These are phyloP conservation scores for Parachaetomium inaequale DNA, from an alignment of 495 filamentous ascomycete genomes.

Conservation along the genomic window DNA sequence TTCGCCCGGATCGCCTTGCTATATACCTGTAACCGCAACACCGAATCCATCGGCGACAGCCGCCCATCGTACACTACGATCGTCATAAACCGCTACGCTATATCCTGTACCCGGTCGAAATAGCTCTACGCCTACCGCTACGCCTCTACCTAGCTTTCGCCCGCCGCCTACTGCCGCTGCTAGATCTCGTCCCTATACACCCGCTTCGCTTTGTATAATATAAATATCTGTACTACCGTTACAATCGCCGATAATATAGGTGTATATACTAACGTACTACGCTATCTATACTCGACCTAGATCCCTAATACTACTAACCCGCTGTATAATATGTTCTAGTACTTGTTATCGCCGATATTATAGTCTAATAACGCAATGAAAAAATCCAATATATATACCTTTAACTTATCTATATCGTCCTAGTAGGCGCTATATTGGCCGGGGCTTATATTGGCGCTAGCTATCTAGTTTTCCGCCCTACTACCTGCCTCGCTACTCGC, in stretches of 20 bases:
- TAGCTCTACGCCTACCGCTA: not conserved
- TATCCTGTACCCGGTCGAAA: not conserved
- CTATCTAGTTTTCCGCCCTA: too few species aligned
- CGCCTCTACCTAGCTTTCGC: not conserved
- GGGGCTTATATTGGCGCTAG: too few species aligned
- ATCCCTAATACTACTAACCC: not conserved
- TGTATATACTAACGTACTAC: not conserved
- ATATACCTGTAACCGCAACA: not conserved
- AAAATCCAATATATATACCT: not conserved
- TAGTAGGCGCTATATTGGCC: too few species aligned
- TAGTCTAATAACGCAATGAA: conserved; percentile 2
- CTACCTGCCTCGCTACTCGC: too few species aligned
- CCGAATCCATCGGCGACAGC: conserved; percentile 5
- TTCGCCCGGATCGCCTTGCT: conserved; percentile 6
- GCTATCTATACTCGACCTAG: not conserved
- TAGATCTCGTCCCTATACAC: not conserved
- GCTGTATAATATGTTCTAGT: conserved; percentile 2
- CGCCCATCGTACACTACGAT: not conserved
- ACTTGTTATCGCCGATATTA: not conserved
- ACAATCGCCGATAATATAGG: not conserved
- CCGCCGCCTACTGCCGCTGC: not conserved
- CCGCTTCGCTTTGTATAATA: conserved; percentile 1
- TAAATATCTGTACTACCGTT: not conserved
- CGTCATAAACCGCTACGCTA: not conserved
- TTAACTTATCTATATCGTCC: not conserved